Evolutionary conservation across 345 rosid genomes (phyloP).

Genomic region (Brassica carinata): DNA sequence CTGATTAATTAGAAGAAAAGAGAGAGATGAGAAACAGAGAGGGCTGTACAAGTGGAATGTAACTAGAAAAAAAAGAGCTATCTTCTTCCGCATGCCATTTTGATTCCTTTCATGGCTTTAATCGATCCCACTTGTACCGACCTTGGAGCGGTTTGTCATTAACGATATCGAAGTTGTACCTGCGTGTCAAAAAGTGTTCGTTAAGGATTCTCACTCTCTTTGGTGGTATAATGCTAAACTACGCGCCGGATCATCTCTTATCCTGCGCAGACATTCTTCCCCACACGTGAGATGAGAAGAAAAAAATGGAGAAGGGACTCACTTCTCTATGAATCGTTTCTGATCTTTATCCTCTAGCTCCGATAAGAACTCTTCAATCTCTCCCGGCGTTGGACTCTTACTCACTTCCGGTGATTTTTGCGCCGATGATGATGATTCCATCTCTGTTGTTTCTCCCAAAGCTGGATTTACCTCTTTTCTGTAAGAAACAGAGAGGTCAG

Average conservation of each 20-base stretch:
- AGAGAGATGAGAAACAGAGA: neutral
- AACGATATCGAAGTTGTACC: slow-evolving; percentile 75
- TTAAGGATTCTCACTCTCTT: slow-evolving; percentile 37
- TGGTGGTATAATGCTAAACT: slow-evolving; percentile 17
- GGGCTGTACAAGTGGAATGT: slow-evolving; percentile 33
- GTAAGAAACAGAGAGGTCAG: neutral
- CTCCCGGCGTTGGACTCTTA: slow-evolving; percentile 40
- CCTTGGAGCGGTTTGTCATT: slow-evolving; percentile 71
- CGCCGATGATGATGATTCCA: slow-evolving; percentile 13
- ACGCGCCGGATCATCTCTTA: slow-evolving; percentile 37
- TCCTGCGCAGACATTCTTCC: slow-evolving; percentile 46
- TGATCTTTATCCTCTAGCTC: slow-evolving; percentile 41
- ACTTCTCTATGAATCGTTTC: slow-evolving; percentile 58
- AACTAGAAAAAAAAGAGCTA: neutral
- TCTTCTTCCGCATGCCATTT: neutral
- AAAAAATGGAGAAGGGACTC: slow-evolving; percentile 20
- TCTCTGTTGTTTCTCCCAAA: slow-evolving; percentile 35
- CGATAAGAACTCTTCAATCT: slow-evolving; percentile 50
- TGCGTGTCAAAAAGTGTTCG: slow-evolving; percentile 40
- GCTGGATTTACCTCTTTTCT: slow-evolving; percentile 7
- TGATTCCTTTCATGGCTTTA: slow-evolving; percentile 35
- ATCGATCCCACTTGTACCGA: slow-evolving; percentile 67
- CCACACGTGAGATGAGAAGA: slow-evolving; percentile 4
- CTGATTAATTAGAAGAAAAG: neutral
- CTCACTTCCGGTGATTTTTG: slow-evolving; percentile 14